Percentiles rank a stretch among this genome's conserved stretches.
Conservation (phyloP, 2,329 filamentous ascomycete species). For the Penicillium sp. region DNA sequence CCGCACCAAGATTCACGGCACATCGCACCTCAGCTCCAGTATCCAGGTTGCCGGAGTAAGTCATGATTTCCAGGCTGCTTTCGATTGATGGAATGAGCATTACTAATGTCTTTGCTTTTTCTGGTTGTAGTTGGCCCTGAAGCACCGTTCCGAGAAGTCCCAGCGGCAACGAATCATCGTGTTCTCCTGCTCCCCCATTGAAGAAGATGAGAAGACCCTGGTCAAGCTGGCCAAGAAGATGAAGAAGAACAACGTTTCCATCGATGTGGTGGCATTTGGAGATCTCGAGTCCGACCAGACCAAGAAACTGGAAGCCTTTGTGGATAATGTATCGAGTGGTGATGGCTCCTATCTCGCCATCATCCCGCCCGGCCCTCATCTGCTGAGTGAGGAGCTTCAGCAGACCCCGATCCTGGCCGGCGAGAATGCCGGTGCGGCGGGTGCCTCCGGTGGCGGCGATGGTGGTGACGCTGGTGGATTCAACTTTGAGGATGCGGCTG, state of each 20-base stretch:
- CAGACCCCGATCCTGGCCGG: slow-evolving; percentile 88
- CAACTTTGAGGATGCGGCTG: slow-evolving; percentile 82
- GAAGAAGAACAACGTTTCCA: slow-evolving; percentile 95
- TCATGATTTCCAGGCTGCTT: slow-evolving; percentile 10
- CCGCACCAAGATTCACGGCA: slow-evolving; percentile 90
- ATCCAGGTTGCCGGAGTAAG: slow-evolving; percentile 94
- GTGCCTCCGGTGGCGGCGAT: slow-evolving; percentile 49
- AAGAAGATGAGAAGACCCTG: slow-evolving; percentile 86
- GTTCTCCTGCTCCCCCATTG: slow-evolving; percentile 91
- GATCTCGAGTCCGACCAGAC: slow-evolving; percentile 88
- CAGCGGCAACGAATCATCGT: slow-evolving; percentile 96
- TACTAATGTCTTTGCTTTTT: slow-evolving; percentile 12
- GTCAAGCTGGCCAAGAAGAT: slow-evolving; percentile 93
- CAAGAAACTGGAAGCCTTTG: slow-evolving; percentile 89
- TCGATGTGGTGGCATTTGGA: slow-evolving; percentile 94
- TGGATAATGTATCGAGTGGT: slow-evolving; percentile 86
- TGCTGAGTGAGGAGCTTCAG: slow-evolving; percentile 90
- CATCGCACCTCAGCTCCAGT: slow-evolving; percentile 84
- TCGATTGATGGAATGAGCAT: not conserved
- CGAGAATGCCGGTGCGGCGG: slow-evolving; percentile 66
- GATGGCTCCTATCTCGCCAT: slow-evolving; percentile 91
- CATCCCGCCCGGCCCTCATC: slow-evolving; percentile 85
- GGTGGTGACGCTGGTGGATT: slow-evolving; percentile 62
- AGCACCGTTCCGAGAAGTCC: slow-evolving; percentile 97
- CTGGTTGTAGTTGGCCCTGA: slow-evolving; percentile 76